Evolutionary conservation across 495 filamentous ascomycete genomes (phyloP).

Genomic region (Podospora fimiseda): DNA sequence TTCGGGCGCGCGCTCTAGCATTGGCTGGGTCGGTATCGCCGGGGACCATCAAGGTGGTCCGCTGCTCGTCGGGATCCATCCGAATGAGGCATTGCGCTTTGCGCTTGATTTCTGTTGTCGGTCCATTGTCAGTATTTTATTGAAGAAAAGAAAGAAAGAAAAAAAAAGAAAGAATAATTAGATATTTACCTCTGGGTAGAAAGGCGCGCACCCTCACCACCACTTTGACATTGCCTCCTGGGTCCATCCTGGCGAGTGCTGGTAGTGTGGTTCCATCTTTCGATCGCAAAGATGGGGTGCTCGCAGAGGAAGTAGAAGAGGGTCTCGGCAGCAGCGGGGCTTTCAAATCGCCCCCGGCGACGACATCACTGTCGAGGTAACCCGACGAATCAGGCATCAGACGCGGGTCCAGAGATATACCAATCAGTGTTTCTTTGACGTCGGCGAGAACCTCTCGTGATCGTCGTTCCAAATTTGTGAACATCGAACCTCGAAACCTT

Average conservation of each 20-base stretch:
- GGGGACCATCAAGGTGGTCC: slow-evolving; percentile 70
- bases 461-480: slow-evolving; percentile 29
- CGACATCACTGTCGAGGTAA: slow-evolving; percentile 16
- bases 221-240: slow-evolving; percentile 85
- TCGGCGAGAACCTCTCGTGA: slow-evolving; percentile 33
- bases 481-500: slow-evolving; percentile 24
- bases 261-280: slow-evolving; percentile 53
- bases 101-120: slow-evolving; percentile 64
- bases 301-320: slow-evolving; percentile 54
- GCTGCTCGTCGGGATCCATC: slow-evolving; percentile 82
- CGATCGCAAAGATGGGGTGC: slow-evolving; percentile 65
- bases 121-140: slow-evolving; percentile 1
- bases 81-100: slow-evolving; percentile 76
- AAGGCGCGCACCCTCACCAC: slow-evolving; percentile 90
- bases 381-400: slow-evolving; percentile 39
- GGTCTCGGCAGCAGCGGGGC: no score
- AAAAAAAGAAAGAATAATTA: neutral
- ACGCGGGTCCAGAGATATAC: slow-evolving; percentile 39
- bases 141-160: neutral
- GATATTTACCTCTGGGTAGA: slow-evolving; percentile 68
- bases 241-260: slow-evolving; percentile 42
- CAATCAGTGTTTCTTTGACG: slow-evolving; percentile 39
- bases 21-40: slow-evolving; percentile 59
- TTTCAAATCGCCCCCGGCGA: no score
- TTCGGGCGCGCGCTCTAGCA: slow-evolving; percentile 60